Evolutionary conservation across 768 basidiomycete genomes (phyloP).

Genomic region (Polyporus arcularius): DNA sequence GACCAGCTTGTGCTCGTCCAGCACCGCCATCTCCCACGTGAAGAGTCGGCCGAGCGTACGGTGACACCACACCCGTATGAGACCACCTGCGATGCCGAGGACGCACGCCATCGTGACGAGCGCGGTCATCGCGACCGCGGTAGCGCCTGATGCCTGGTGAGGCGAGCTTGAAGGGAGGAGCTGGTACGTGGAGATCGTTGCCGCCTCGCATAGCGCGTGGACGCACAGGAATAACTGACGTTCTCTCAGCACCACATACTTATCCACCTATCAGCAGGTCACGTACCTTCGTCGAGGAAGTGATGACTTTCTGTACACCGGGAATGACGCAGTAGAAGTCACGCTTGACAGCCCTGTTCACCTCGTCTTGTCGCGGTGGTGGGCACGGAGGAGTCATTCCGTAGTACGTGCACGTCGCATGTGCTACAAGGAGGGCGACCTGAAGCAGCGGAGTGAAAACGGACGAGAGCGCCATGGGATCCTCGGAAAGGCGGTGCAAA

Average conservation of each 20-base stretch:
- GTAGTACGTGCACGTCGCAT: neutral
- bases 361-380: neutral
- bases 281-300: neutral
- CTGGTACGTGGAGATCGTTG: neutral
- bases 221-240: too few species aligned
- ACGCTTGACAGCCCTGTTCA: neutral
- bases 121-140: neutral
- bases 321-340: neutral
- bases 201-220: too few species aligned
- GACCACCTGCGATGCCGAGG: neutral
- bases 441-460: neutral
- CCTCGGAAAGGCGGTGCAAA: too few species aligned
- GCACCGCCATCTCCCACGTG: conserved; percentile 17
- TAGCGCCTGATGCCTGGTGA: too few species aligned
- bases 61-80: conserved; percentile 1
- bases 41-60: conserved; percentile 15
- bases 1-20: conserved; percentile 14
- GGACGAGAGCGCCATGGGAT: too few species aligned
- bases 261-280: too few species aligned
- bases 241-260: too few species aligned
- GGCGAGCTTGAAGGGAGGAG: neutral
- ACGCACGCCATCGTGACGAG: neutral
- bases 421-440: neutral
- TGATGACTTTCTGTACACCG: neutral
- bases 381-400: neutral